Evolutionary conservation across 2,329 filamentous ascomycete genomes (phyloP).

Genomic region (Aspergillus sp.): DNA sequence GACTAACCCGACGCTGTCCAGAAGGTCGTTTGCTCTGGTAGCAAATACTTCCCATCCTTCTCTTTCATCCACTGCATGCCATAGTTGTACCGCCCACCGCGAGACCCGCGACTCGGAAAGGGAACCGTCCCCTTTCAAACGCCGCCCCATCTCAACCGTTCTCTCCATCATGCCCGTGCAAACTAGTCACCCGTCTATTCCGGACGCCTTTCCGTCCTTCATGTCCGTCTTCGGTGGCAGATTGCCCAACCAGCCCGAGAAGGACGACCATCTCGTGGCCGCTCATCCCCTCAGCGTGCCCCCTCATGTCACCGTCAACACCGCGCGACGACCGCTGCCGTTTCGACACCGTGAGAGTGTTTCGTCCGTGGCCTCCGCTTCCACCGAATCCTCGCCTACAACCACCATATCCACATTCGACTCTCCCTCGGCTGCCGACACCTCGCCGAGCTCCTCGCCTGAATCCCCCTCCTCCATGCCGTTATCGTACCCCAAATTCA

Average conservation of each 20-base stretch:
- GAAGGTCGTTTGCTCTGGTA: slow-evolving; percentile 42
- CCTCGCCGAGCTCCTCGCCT: slow-evolving; percentile 86
- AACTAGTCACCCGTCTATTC: slow-evolving; percentile 37
- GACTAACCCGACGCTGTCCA: slow-evolving; percentile 28
- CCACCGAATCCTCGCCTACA: slow-evolving; percentile 90
- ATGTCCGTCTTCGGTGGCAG: slow-evolving; percentile 52
- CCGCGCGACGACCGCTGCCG: slow-evolving; percentile 23
- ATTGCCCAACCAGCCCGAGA: slow-evolving; percentile 21
- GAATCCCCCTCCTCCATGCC: slow-evolving; percentile 80
- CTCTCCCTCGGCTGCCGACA: slow-evolving; percentile 83
- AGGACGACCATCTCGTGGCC: slow-evolving; percentile 25
- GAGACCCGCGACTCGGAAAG: slow-evolving; percentile 26
- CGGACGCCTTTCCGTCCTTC: slow-evolving; percentile 51
- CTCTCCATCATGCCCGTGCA: slow-evolving; percentile 38
- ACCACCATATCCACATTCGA: slow-evolving; percentile 91
- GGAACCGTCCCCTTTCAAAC: slow-evolving; percentile 27
- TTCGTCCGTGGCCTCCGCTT: slow-evolving; percentile 61
- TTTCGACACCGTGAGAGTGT: slow-evolving; percentile 43
- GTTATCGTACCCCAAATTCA: slow-evolving; percentile 43
- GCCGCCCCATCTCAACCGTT: slow-evolving; percentile 22
- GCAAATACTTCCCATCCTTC: slow-evolving; percentile 31
- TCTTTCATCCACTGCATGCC: slow-evolving; percentile 27
- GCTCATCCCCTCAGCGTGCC: slow-evolving; percentile 26
- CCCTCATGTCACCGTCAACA: slow-evolving; percentile 26
- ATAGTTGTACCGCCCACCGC: slow-evolving; percentile 21